Evolutionary conservation across 73 alveolate species (phyloP).

Genomic region (Blepharisma japonicum): DNA sequence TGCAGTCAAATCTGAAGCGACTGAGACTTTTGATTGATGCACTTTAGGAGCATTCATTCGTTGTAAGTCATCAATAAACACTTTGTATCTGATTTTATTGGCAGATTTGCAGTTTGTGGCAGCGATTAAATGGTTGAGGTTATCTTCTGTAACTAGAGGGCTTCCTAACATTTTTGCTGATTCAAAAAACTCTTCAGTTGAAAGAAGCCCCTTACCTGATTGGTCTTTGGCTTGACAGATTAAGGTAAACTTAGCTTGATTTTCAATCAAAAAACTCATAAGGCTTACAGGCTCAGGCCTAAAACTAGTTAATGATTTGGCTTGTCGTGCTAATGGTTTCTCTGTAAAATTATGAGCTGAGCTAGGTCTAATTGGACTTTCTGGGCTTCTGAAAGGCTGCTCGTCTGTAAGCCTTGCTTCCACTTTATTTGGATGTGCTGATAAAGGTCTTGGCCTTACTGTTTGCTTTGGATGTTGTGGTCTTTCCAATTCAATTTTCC

Average conservation of each 20-base stretch:
- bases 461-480: no score
- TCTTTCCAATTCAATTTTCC: no score
- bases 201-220: slow-evolving; percentile 1
- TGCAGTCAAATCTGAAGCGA: background rate
- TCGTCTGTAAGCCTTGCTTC: no score
- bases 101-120: slow-evolving; percentile 8
- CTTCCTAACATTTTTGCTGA: background rate
- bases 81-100: background rate
- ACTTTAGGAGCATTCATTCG: background rate
- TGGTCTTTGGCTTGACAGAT: slow-evolving; percentile 7
- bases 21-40: background rate
- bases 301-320: no score
- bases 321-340: no score
- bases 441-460: no score
- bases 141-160: background rate
- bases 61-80: background rate
- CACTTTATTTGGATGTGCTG: no score
- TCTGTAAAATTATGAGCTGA: no score
- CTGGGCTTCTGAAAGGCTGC: no score
- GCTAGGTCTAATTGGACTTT: no score
- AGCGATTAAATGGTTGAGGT: background rate
- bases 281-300: no score
- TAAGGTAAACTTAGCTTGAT: background rate
- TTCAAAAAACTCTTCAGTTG: slow-evolving; percentile 8
- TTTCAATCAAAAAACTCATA: no score